A percentile compares a stretch with the other conserved stretches of the same genome.
phyloP scores from a whole-genome alignment of 1,139 yeast genomes.

The Meyerozyma sp. region DNA sequence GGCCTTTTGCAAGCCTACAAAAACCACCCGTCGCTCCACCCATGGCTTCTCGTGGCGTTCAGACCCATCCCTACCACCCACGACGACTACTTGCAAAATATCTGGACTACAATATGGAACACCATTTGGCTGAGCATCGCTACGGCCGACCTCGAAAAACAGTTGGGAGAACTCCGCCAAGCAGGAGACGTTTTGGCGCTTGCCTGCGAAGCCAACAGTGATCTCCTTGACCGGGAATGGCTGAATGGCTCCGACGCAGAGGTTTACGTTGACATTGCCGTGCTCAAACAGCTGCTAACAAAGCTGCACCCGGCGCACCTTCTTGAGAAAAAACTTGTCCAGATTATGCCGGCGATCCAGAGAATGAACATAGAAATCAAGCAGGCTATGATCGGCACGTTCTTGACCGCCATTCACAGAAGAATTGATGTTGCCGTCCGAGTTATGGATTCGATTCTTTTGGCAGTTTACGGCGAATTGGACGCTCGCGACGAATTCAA shows the following conservation, averaged over 20 bases:
- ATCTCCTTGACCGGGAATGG: neutral
- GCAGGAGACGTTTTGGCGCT: neutral
- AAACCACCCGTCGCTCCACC: neutral
- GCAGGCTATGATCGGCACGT: constrained; percentile 54
- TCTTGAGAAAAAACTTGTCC: neutral
- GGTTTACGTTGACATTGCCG: constrained; percentile 27
- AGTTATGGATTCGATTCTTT: constrained; percentile 22
- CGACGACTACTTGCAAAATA: neutral
- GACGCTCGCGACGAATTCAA: constrained; percentile 52
- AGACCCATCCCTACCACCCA: neutral
- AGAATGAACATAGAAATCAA: constrained; percentile 37
- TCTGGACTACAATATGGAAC: neutral
- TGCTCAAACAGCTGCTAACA: constrained; percentile 22
- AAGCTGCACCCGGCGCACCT: neutral
- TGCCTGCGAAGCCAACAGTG: neutral
- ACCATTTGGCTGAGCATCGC: neutral
- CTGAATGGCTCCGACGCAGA: constrained; percentile 9
- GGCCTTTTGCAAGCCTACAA: neutral
- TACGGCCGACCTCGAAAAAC: neutral
- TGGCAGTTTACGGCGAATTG: constrained; percentile 52
- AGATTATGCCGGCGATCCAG: constrained; percentile 3
- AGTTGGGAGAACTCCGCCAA: neutral
- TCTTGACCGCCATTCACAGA: constrained; percentile 58
- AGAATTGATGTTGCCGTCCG: constrained; percentile 5
- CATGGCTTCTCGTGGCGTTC: neutral